Base-by-base conservation (phyloP, 2,329 filamentous ascomycete genomes). In the Geosmithia putterillii region DNA sequence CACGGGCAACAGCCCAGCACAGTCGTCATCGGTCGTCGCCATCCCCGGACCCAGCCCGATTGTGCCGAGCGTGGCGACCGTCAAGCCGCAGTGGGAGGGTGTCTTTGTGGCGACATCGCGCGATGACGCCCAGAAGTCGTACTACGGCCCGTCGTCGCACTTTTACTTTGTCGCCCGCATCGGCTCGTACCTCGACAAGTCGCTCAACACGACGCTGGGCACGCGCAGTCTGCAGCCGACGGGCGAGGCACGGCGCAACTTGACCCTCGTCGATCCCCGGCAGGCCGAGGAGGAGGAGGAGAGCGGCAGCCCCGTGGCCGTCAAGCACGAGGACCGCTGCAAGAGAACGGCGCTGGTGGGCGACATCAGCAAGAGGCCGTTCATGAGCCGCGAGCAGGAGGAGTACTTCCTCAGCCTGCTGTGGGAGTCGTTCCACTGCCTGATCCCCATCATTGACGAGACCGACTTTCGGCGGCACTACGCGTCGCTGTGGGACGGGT, bases 111-210 rank as follows among this genome's bases (percentile, higher is more conserved):
- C 57, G 17, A 61, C 58, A 1, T 57, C 61, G 0, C 53, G 58
- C 4, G 58, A 58, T 1, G 57, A 56, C 18, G 15, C 10, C 28
- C 57, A 63, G 43, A 54, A 54, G 17, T 58, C 62, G 10, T 69
- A 60, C 50, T 70, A 66, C 49, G 69, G 67, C 2, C 59, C 65
- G 0, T 60, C 65, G 2, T 71, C 69, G 5, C 50, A 58, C 12
- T 63, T 62, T 46, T 70, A 65, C 52, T 71, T 70, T 49, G 62
- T 69, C 42, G 54, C 55, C 15, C 60, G 65, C 28, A 59, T 71
- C 44, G 62, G 54, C 14, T 47, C 49, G 7, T 68, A 60, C 46
- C 50, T 70, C 12, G 53, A 51, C 34, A 52, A 50, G 12, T 48
- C 53, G 1, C 45, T 66, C 1, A 54, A 62, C 12, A 54, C 63